Conservation (phyloP, 164 flowering plant species). For the Vitis amurensis region DNA sequence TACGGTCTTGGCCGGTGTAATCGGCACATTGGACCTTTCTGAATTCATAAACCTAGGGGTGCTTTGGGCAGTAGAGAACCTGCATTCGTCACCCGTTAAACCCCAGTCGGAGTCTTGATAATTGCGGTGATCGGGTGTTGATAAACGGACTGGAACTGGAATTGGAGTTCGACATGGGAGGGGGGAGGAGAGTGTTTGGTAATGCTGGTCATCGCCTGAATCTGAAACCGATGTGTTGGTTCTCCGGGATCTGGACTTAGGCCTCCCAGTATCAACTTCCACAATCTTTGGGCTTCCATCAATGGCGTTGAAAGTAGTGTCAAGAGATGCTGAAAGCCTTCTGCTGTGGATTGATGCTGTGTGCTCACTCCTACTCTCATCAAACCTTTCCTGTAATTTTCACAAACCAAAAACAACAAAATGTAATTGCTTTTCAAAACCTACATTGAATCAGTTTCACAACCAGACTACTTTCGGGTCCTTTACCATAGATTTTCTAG, state of each 20-base stretch:
- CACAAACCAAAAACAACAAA: not conserved
- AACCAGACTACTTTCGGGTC: not conserved
- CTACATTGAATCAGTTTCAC: no score
- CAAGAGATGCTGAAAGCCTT: slow-evolving; percentile 62
- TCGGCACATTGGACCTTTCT: slow-evolving; percentile 22
- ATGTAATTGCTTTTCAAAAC: not conserved
- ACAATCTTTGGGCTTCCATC: slow-evolving; percentile 60
- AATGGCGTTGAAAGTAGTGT: slow-evolving; percentile 15
- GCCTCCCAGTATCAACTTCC: slow-evolving; percentile 52
- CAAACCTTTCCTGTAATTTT: slow-evolving; percentile 54
- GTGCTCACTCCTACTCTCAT: slow-evolving; percentile 63
- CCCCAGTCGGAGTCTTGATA: slow-evolving; percentile 36
- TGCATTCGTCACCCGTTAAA: slow-evolving; percentile 35
- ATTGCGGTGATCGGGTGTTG: slow-evolving; percentile 25
- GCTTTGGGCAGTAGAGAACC: slow-evolving; percentile 59
- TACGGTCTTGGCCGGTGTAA: slow-evolving; percentile 40
- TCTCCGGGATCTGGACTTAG: slow-evolving; percentile 47
- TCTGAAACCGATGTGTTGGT: slow-evolving; percentile 27
- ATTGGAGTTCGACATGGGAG: slow-evolving; percentile 22
- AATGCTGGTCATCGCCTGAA: slow-evolving; percentile 28
- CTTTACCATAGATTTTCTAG: slow-evolving; percentile 52
- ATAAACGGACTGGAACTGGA: slow-evolving; percentile 21
- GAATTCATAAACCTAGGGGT: slow-evolving; percentile 42
- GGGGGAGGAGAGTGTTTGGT: slow-evolving; percentile 35
- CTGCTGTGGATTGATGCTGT: slow-evolving; percentile 58